These are phyloP conservation scores for Sporormia fimetaria DNA, from an alignment of 495 filamentous ascomycete species.

Conservation along the genomic window DNA sequence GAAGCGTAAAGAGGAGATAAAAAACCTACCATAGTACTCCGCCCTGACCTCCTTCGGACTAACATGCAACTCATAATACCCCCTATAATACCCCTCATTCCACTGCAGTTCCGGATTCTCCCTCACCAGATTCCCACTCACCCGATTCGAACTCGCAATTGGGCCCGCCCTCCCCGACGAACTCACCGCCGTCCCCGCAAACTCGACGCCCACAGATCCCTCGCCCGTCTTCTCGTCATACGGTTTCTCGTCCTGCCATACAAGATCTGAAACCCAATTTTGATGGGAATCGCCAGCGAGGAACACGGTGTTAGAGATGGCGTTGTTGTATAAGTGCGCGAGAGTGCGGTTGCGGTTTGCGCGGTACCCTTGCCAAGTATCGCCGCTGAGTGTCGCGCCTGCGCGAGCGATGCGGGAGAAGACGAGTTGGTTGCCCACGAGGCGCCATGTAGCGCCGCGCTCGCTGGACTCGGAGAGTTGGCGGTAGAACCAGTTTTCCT, in stretches of 20 bases:
- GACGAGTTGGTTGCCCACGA: constrained; percentile 55
- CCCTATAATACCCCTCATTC: constrained; percentile 58
- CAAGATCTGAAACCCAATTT: constrained; percentile 55
- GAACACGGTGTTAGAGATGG: constrained; percentile 56
- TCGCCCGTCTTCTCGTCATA: constrained; percentile 47
- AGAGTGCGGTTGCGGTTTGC: constrained; percentile 54
- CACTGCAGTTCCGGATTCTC: constrained; percentile 51
- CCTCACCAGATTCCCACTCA: too few species aligned
- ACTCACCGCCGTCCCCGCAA: constrained; percentile 51
- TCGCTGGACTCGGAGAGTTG: constrained; percentile 41
- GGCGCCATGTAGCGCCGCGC: constrained; percentile 49
- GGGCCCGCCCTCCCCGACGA: too few species aligned
- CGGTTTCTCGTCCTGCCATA: constrained; percentile 45
- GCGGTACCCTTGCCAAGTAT: constrained; percentile 54
- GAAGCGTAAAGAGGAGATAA: too few species aligned
- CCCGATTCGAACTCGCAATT: too few species aligned
- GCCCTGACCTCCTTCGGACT: constrained; percentile 32
- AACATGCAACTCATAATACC: constrained; percentile 34
- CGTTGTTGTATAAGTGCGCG: constrained; percentile 45
- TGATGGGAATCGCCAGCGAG: constrained; percentile 55
- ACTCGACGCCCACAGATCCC: constrained; percentile 54
- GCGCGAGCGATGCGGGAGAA: constrained; percentile 43
- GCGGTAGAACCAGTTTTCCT: constrained; percentile 61
- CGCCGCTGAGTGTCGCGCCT: constrained; percentile 43
- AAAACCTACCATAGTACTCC: too few species aligned